phyloP scores from a whole-genome alignment of 805 yeast species.

The Wickerhamiella musiphila region DNA sequence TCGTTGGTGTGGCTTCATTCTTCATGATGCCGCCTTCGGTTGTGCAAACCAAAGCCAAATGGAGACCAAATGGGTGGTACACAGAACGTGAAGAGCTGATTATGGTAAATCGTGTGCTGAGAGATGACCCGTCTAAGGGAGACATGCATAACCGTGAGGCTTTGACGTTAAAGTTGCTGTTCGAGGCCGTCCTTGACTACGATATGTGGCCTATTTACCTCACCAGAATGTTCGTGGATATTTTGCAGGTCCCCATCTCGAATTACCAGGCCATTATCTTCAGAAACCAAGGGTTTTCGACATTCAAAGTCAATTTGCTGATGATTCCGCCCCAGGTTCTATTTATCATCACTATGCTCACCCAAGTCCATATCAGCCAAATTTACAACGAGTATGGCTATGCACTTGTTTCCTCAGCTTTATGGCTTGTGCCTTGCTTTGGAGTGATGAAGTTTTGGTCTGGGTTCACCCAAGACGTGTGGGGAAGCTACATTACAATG shows the following conservation, averaged over 20 bases:
- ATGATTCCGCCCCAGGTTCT: conserved; percentile 30
- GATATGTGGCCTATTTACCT: conserved; percentile 41
- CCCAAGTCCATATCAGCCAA: conserved; percentile 7
- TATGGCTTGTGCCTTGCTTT: conserved; percentile 12
- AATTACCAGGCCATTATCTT: conserved; percentile 34
- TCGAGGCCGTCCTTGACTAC: conserved; percentile 29
- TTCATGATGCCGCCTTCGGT: conserved; percentile 40
- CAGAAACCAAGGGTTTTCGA: conserved; percentile 31
- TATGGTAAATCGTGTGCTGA: conserved; percentile 38
- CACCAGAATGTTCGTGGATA: conserved; percentile 29
- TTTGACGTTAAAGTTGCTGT: conserved; percentile 26
- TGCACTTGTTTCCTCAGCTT: conserved; percentile 5
- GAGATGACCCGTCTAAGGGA: conserved; percentile 50
- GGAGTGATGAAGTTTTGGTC: conserved; percentile 14
- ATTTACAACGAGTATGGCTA: conserved; percentile 6
- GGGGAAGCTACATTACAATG: conserved; percentile 19
- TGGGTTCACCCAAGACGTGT: conserved; percentile 11
- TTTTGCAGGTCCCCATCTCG: conserved; percentile 24
- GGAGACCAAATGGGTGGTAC: conserved; percentile 35
- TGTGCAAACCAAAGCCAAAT: conserved; percentile 33
- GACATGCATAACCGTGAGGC: conserved; percentile 48
- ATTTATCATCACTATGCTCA: conserved; percentile 14
- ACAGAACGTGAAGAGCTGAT: conserved; percentile 39
- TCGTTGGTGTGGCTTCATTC: conserved; percentile 32
- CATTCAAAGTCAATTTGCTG: conserved; percentile 33